Conservation (phyloP, 2,329 filamentous ascomycete genomes). For the Botrytis medusae region DNA sequence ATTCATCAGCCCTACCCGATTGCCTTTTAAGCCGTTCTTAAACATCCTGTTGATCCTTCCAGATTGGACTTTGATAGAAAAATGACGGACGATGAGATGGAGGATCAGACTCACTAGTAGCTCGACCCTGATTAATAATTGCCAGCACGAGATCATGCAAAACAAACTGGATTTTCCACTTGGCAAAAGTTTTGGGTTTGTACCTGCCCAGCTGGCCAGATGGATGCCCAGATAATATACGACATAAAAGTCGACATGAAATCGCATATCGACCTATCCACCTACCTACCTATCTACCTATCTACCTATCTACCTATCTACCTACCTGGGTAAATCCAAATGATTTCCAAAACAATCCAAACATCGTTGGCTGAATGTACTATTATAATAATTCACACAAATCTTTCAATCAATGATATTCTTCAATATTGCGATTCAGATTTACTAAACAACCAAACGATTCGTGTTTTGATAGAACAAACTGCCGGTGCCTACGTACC, state of each 20-base stretch:
- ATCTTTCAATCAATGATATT: not conserved
- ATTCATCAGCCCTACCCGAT: slow-evolving; percentile 3
- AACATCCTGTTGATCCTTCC: slow-evolving; percentile 8
- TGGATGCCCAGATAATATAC: not conserved
- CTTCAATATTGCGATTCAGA: not conserved
- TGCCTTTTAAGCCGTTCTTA: not conserved
- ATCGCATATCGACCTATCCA: not conserved
- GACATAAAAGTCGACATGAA: not conserved
- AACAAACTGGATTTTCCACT: not conserved
- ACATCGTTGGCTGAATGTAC: not conserved
- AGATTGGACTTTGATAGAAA: not conserved
- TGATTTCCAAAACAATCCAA: not conserved
- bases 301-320: too few relatives aligned
- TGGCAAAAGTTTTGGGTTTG: not conserved
- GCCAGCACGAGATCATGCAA: not conserved
- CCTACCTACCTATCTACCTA: not conserved
- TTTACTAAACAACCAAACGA: not conserved
- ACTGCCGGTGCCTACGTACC: not conserved
- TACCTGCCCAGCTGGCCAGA: not conserved
- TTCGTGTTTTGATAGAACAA: not conserved
- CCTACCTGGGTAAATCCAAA: not conserved
- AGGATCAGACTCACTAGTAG: not conserved
- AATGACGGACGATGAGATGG: not conserved
- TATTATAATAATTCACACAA: too few relatives aligned
- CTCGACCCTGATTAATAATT: not conserved